These are phyloP conservation scores for Plasmodium ovale DNA, from an alignment of 169 alveolate species.

Conservation along the genomic window DNA sequence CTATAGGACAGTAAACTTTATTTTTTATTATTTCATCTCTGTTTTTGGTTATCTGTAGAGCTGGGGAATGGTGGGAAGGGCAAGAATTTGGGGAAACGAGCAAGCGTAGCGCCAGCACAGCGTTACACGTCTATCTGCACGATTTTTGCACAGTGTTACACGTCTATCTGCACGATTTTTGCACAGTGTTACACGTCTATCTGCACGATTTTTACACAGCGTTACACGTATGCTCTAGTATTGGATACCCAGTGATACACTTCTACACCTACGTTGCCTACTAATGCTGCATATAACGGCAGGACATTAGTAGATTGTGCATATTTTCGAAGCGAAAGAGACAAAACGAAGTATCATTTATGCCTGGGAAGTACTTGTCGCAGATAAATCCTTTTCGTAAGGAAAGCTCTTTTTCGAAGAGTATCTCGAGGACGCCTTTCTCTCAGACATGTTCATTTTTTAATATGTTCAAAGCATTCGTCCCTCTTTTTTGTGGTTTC, in stretches of 20 bases:
- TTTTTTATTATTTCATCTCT: slow-evolving; percentile 66
- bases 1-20: slow-evolving; percentile 67
- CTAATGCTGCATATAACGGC: too few species aligned
- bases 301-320: neutral
- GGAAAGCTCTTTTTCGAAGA: slow-evolving; percentile 53
- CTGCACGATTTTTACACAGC: too few species aligned
- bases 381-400: slow-evolving; percentile 47
- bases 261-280: too few species aligned
- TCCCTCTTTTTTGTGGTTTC: neutral
- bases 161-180: too few species aligned
- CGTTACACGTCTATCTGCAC: too few species aligned
- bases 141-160: too few species aligned
- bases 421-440: slow-evolving; percentile 49
- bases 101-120: too few species aligned
- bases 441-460: slow-evolving; percentile 50
- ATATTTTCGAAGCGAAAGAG: neutral
- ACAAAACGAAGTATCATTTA: neutral
- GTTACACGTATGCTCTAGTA: too few species aligned
- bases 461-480: neutral
- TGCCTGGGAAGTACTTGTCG: slow-evolving; percentile 40
- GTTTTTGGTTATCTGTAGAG: slow-evolving; percentile 40
- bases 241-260: too few species aligned
- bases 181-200: too few species aligned
- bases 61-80: slow-evolving; percentile 19
- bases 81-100: too few species aligned